phyloP scores from a whole-genome alignment of 2,329 filamentous ascomycete species.

The Colletotrichum spinosum region DNA sequence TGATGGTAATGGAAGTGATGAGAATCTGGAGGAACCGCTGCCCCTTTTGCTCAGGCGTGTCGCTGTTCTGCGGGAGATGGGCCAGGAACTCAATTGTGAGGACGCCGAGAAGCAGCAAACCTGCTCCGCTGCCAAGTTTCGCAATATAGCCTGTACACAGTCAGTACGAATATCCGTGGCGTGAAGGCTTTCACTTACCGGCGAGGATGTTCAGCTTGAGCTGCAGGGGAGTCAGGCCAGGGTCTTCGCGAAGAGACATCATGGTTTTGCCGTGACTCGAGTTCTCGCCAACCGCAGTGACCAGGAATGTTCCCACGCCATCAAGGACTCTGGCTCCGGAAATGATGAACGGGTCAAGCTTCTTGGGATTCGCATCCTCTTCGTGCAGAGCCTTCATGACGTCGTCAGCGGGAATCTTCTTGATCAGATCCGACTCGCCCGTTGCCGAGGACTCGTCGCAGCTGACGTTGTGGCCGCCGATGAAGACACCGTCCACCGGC shows the following conservation, averaged over 20 bases:
- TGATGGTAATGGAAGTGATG: conserved; percentile 59
- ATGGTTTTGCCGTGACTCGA: conserved; percentile 40
- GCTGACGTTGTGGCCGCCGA: conserved; percentile 63
- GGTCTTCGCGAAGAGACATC: conserved; percentile 40
- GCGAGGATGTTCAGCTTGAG: conserved; percentile 40
- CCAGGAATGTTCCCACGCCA: conserved; percentile 37
- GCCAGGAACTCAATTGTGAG: conserved; percentile 40
- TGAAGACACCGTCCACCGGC: conserved; percentile 77
- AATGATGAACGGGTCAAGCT: conserved; percentile 84
- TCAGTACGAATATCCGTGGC: not conserved
- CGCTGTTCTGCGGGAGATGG: conserved; percentile 53
- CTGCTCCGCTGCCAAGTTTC: conserved; percentile 39
- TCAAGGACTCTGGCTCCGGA: conserved; percentile 82
- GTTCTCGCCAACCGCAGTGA: conserved; percentile 40
- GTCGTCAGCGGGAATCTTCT: conserved; percentile 71
- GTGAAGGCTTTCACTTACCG: conserved; percentile 19
- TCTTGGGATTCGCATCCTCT: conserved; percentile 53
- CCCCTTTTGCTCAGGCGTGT: conserved; percentile 53
- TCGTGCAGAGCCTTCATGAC: conserved; percentile 67
- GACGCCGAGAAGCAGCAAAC: conserved; percentile 38
- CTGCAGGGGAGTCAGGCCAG: conserved; percentile 39
- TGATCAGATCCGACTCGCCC: conserved; percentile 79
- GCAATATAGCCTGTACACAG: conserved; percentile 38
- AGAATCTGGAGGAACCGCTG: conserved; percentile 63
- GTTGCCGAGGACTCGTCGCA: conserved; percentile 82